phyloP scores from a whole-genome alignment of 116 monocot species.

The Dioscorea cayenensis region DNA sequence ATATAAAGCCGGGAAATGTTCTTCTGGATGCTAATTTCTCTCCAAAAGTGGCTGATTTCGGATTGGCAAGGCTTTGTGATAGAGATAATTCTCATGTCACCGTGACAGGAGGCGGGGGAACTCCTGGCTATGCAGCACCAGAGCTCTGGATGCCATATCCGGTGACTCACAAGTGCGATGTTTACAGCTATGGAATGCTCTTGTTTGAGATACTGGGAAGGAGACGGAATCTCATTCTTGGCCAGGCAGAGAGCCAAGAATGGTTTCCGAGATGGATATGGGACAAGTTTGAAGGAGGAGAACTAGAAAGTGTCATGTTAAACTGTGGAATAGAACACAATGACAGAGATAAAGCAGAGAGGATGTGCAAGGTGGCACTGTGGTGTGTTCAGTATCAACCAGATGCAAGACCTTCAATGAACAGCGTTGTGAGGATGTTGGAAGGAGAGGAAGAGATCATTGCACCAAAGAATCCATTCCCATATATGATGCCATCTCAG shows the following conservation, averaged over 20 bases:
- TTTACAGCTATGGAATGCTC: constrained; percentile 30
- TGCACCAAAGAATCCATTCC: constrained; percentile 14
- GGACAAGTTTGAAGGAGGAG: constrained; percentile 8
- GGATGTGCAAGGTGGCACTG: constrained; percentile 17
- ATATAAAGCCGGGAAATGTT: constrained; percentile 41
- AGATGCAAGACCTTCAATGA: constrained; percentile 22
- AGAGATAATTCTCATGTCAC: constrained; percentile 8
- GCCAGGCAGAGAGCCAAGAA: constrained; percentile 9
- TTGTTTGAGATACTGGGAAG: constrained; percentile 26
- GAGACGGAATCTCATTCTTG: constrained; percentile 9
- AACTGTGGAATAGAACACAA: background rate
- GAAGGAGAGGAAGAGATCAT: constrained; percentile 23
- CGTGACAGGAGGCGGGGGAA: constrained; percentile 19
- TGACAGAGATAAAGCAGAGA: constrained; percentile 15
- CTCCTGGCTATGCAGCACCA: constrained; percentile 31
- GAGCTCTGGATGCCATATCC: constrained; percentile 19
- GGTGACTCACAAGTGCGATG: constrained; percentile 28
- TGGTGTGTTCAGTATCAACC: constrained; percentile 32
- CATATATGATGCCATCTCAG: background rate
- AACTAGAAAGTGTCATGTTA: background rate
- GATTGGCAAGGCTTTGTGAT: constrained; percentile 32
- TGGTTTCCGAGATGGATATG: constrained; percentile 28
- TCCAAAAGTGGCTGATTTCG: constrained; percentile 34
- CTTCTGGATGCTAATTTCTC: constrained; percentile 12
- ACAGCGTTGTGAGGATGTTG: constrained; percentile 23